These are phyloP conservation scores for Scedosporium apiospermum DNA, from an alignment of 2,329 filamentous ascomycete genomes.

Conservation along the genomic window DNA sequence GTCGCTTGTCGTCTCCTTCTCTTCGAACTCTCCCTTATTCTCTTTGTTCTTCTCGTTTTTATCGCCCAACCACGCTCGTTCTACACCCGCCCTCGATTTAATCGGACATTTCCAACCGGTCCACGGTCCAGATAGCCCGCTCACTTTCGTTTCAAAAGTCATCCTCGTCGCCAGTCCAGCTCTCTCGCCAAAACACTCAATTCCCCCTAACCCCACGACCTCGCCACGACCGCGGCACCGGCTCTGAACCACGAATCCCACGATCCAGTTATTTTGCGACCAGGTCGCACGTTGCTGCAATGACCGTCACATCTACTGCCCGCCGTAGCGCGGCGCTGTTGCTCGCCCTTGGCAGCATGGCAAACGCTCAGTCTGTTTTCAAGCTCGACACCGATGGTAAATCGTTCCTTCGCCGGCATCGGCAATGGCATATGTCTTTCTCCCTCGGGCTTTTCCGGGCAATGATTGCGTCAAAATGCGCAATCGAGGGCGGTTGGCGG, in stretches of 20 bases:
- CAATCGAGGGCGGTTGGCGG: background rate
- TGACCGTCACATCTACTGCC: background rate
- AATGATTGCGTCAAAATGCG: background rate
- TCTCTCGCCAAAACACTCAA: background rate
- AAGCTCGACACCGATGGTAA: slow-evolving; percentile 22
- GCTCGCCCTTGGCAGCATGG: slow-evolving; percentile 10
- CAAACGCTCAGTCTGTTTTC: slow-evolving; percentile 15
- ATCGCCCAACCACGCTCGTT: background rate
- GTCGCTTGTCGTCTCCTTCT: background rate
- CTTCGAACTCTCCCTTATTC: background rate
- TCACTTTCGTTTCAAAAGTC: background rate
- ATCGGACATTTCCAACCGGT: background rate
- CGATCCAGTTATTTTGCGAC: background rate
- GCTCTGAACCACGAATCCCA: background rate
- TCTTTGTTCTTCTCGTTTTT: background rate
- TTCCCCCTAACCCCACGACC: background rate
- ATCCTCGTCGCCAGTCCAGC: background rate
- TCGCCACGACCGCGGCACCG: no score
- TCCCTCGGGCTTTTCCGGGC: background rate
- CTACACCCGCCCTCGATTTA: background rate
- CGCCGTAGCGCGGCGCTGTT: slow-evolving; percentile 10
- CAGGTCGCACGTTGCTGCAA: background rate
- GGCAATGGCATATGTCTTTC: background rate
- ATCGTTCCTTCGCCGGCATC: background rate
- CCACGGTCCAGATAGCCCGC: background rate